These are phyloP conservation scores for Hericium alpestre DNA, from an alignment of 768 basidiomycete species.

Conservation along the genomic window DNA sequence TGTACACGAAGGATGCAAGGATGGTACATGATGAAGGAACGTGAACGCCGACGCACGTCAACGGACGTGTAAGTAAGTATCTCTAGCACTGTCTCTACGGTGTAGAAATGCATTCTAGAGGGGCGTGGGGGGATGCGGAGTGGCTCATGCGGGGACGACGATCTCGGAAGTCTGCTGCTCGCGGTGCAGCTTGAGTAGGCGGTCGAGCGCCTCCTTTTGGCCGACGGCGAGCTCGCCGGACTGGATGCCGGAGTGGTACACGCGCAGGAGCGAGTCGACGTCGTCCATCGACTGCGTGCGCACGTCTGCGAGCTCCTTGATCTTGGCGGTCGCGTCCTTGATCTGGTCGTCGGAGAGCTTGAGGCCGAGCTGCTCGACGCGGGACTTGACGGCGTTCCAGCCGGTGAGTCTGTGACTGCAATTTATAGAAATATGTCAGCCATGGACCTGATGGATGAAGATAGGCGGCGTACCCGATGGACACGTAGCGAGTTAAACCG, in stretches of 20 bases:
- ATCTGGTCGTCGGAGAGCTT: slow-evolving; percentile 86
- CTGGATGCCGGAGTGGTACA: slow-evolving; percentile 91
- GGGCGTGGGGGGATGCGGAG: neutral
- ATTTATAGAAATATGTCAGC: neutral
- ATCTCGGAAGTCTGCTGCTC: slow-evolving; percentile 17
- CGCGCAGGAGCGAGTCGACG: slow-evolving; percentile 90
- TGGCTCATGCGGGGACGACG: neutral
- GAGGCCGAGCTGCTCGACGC: slow-evolving; percentile 93
- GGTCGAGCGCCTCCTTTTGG: slow-evolving; percentile 86
- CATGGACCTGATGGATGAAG: neutral
- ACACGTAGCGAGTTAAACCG: slow-evolving; percentile 93
- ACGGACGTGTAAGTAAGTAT: too few species aligned
- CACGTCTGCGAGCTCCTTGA: slow-evolving; percentile 98
- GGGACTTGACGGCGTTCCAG: slow-evolving; percentile 99
- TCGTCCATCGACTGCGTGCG: slow-evolving; percentile 99
- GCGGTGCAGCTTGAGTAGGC: slow-evolving; percentile 73
- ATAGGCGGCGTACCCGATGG: slow-evolving; percentile 60
- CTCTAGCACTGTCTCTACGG: too few species aligned
- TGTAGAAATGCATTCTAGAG: neutral
- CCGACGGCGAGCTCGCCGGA: slow-evolving; percentile 88
- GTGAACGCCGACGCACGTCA: too few species aligned
- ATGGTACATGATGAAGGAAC: too few species aligned
- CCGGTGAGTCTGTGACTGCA: slow-evolving; percentile 85
- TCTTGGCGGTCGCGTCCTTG: slow-evolving; percentile 98
- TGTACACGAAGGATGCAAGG: too few species aligned